phyloP scores from a whole-genome alignment of 345 rosid species.

The Fremontodendron californicum region DNA sequence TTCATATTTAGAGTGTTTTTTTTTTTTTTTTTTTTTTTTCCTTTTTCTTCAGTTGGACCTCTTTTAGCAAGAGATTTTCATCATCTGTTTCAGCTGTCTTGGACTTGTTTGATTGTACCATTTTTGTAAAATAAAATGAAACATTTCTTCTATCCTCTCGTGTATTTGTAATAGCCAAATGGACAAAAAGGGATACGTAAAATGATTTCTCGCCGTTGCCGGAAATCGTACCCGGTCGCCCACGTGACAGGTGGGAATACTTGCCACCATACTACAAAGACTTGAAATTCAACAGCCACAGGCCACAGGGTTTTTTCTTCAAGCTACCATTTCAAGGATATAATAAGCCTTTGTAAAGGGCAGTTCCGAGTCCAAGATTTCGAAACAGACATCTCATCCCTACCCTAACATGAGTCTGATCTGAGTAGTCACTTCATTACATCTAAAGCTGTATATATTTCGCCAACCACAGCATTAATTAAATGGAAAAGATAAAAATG shows the following conservation, averaged over 20 bases:
- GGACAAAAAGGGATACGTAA: neutral
- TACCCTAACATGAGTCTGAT: neutral
- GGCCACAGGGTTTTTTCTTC: too few species aligned
- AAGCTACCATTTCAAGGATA: too few species aligned
- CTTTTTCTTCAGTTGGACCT: neutral
- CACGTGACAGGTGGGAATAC: too few species aligned
- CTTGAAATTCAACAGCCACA: neutral
- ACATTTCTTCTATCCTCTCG: neutral
- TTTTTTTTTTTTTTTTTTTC: neutral
- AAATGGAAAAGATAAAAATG: neutral
- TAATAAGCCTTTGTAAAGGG: too few species aligned
- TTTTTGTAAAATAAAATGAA: neutral
- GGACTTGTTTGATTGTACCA: neutral
- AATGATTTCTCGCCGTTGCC: too few species aligned
- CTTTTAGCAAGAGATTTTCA: neutral
- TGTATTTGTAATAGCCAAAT: neutral
- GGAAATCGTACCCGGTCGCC: too few species aligned
- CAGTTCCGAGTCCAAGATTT: neutral
- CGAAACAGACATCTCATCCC: neutral
- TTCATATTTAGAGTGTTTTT: neutral
- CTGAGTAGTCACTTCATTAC: neutral
- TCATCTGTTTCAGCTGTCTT: neutral
- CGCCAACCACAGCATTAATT: neutral
- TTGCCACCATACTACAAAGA: constrained; percentile 4
- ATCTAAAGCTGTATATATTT: neutral